These are phyloP conservation scores for Metschnikowia lochheadii DNA, from an alignment of 805 yeast species.

Conservation along the genomic window DNA sequence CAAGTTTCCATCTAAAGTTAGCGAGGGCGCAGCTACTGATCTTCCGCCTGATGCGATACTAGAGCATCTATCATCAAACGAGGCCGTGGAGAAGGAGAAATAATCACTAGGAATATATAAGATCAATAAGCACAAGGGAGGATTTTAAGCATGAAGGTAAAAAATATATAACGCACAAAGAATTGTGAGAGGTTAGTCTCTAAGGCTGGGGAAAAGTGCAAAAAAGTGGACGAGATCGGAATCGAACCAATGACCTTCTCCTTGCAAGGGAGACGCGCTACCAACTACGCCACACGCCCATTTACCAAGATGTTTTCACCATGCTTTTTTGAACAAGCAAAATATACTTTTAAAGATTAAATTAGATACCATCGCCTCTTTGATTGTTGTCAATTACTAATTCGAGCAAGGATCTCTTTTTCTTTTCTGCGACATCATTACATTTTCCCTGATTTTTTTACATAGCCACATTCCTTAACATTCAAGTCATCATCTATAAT, in stretches of 20 bases:
- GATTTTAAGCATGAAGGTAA: background rate
- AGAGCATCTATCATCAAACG: slow-evolving; percentile 5
- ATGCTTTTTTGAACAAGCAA: too few species aligned
- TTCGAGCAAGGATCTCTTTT: background rate
- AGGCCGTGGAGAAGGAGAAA: background rate
- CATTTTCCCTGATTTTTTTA: too few species aligned
- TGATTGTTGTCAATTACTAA: too few species aligned
- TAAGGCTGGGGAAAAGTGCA: background rate
- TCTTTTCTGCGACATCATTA: too few species aligned
- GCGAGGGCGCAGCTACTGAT: slow-evolving; percentile 2
- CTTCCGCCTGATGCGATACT: slow-evolving; percentile 8
- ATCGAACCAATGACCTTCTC: slow-evolving; percentile 74
- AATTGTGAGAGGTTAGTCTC: too few species aligned
- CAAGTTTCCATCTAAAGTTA: background rate
- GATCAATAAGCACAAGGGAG: too few species aligned
- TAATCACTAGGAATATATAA: background rate
- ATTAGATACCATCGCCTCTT: too few species aligned
- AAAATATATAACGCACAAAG: background rate
- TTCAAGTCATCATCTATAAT: too few species aligned
- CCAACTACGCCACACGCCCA: slow-evolving; percentile 82
- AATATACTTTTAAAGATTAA: too few species aligned
- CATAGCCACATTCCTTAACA: too few species aligned
- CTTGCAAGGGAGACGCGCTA: slow-evolving; percentile 80
- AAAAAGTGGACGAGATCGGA: slow-evolving; percentile 65
- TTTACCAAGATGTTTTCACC: background rate